Evolutionary conservation across 2,329 filamentous ascomycete species (phyloP).

Genomic region (Calonectria leucothoes): DNA sequence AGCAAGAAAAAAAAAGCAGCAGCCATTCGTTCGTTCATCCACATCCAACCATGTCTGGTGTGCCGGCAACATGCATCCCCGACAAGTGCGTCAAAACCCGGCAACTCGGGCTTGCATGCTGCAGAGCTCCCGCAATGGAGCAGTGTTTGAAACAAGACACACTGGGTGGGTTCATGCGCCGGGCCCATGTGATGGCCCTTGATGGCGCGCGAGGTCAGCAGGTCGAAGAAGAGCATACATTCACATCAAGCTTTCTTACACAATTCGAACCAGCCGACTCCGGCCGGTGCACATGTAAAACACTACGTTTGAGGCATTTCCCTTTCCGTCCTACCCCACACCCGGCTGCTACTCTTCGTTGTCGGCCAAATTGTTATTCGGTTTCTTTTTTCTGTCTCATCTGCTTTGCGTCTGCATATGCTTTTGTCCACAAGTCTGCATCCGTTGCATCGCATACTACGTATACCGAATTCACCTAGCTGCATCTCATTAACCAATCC

Average conservation of each 20-base stretch:
- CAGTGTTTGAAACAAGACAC: neutral
- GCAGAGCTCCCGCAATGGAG: neutral
- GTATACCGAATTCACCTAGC: neutral
- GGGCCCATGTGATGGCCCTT: neutral
- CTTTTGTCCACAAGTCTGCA: neutral
- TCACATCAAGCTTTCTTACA: neutral
- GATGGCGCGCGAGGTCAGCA: neutral
- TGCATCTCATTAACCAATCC: slow-evolving; percentile 21
- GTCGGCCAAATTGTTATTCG: neutral
- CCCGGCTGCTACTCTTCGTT: neutral
- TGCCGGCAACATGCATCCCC: neutral
- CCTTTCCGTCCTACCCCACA: neutral
- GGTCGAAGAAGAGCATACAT: too few relatives aligned
- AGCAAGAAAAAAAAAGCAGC: too few relatives aligned
- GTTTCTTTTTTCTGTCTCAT: neutral
- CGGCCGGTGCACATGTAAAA: neutral
- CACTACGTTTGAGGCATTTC: neutral
- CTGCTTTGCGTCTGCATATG: neutral
- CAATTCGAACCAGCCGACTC: neutral
- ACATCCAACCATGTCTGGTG: neutral
- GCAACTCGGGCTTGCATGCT: neutral
- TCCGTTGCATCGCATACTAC: neutral
- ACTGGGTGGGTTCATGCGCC: neutral
- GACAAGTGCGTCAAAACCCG: neutral
- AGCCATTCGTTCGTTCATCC: neutral